Evolutionary conservation across 1,284 basidiomycete species (phyloP).

Genomic region (Agroathelia rolfsii): DNA sequence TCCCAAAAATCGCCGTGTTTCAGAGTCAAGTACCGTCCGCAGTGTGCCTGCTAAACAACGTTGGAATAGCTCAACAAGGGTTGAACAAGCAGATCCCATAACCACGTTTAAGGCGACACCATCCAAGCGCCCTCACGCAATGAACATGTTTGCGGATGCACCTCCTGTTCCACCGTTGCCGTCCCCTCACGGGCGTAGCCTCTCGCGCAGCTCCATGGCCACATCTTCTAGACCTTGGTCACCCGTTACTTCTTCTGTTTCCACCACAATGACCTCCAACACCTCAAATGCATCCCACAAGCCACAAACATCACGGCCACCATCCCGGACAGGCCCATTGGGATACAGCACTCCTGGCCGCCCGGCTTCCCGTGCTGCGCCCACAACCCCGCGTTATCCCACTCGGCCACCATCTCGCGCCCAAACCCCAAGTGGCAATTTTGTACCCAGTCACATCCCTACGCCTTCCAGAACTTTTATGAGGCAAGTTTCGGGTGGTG

Average conservation of each 20-base stretch:
- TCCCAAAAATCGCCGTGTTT: constrained; percentile 27
- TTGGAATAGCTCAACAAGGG: constrained; percentile 76
- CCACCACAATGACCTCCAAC: constrained; percentile 54
- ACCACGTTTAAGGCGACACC: constrained; percentile 39
- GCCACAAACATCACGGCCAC: constrained; percentile 17
- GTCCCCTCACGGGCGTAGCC: constrained; percentile 46
- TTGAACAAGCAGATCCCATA: constrained; percentile 40
- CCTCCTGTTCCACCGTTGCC: constrained; percentile 36
- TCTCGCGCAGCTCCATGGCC: constrained; percentile 66
- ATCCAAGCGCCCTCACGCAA: constrained; percentile 37
- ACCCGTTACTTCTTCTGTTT: constrained; percentile 61
- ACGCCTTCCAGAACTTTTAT: constrained; percentile 35
- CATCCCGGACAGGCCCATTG: constrained; percentile 10
- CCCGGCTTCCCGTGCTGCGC: constrained; percentile 25
- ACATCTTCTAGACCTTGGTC: constrained; percentile 74
- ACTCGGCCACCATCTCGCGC: constrained; percentile 22
- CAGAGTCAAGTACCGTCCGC: constrained; percentile 32
- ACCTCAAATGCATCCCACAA: constrained; percentile 28
- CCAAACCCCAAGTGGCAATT: constrained; percentile 25
- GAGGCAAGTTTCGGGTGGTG: no score
- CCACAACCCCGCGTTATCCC: constrained; percentile 29
- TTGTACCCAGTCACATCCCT: constrained; percentile 60
- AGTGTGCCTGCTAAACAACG: constrained; percentile 31
- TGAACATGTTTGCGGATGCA: constrained; percentile 33
- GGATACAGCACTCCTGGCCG: constrained; percentile 9